Percentiles rank a stretch among this genome's conserved stretches.
Conservation (phyloP, 805 yeast genomes). For the Candida jianshihensis region DNA sequence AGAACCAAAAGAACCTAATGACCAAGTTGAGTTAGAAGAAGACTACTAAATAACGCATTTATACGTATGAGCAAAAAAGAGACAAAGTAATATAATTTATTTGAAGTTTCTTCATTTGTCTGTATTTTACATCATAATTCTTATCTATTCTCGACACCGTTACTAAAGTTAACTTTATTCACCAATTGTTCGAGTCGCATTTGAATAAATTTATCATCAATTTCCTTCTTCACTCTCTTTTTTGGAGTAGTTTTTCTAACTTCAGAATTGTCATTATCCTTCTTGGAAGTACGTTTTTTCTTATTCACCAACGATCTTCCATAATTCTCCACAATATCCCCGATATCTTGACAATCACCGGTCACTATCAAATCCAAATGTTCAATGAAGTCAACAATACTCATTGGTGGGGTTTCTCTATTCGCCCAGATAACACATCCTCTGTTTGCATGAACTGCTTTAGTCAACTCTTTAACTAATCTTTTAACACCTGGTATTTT, state of each 20-base stretch:
- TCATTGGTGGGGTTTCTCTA: slow-evolving; percentile 45
- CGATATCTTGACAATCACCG: slow-evolving; percentile 60
- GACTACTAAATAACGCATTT: too few species aligned
- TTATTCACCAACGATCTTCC: background rate
- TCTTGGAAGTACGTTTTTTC: too few species aligned
- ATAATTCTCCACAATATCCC: slow-evolving; percentile 26
- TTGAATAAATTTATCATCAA: slow-evolving; percentile 14
- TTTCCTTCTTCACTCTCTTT: slow-evolving; percentile 6
- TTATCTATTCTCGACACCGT: too few species aligned
- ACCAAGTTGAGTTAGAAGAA: slow-evolving; percentile 60
- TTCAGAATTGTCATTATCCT: too few species aligned
- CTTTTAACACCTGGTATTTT: slow-evolving; percentile 71
- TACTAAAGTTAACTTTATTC: slow-evolving; percentile 14
- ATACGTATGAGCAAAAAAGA: too few species aligned
- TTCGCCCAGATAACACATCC: slow-evolving; percentile 62
- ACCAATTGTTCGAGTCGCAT: slow-evolving; percentile 17
- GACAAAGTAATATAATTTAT: background rate
- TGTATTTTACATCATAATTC: too few species aligned
- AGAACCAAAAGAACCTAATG: slow-evolving; percentile 94
- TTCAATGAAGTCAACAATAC: slow-evolving; percentile 42
- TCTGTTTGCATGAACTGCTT: slow-evolving; percentile 45
- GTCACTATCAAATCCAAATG: slow-evolving; percentile 50
- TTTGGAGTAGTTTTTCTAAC: slow-evolving; percentile 5
- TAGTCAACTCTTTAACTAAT: slow-evolving; percentile 53
- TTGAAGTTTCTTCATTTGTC: too few species aligned